A percentile compares a stretch with the other conserved stretches of the same genome.
Conservation (phyloP, 768 basidiomycete species). For the Sarcodon sp. region DNA sequence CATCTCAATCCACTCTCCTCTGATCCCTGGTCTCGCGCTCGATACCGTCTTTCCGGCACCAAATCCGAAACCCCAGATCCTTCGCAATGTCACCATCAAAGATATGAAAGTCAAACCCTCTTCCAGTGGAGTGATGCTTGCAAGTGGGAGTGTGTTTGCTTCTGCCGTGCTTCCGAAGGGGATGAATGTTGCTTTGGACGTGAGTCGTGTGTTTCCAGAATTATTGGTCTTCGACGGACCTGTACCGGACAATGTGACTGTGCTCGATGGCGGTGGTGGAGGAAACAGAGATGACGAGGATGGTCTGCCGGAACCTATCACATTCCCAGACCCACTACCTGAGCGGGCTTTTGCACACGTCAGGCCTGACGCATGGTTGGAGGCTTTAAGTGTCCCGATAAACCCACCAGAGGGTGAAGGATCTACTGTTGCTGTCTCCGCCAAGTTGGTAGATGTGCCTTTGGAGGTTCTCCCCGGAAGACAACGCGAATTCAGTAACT, state of each 20-base stretch:
- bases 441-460: constrained; percentile 61
- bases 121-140: constrained; percentile 32
- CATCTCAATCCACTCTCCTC: constrained; percentile 42
- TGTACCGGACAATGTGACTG: constrained; percentile 23
- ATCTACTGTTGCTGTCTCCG: constrained; percentile 42
- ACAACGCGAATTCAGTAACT: constrained; percentile 61
- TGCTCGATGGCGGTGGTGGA: background rate
- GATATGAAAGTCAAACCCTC: constrained; percentile 60
- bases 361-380: constrained; percentile 57
- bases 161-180: constrained; percentile 57
- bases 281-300: constrained; percentile 7
- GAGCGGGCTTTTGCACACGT: constrained; percentile 67
- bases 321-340: constrained; percentile 56
- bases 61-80: constrained; percentile 45
- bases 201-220: constrained; percentile 59
- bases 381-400: constrained; percentile 27
- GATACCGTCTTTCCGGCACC: constrained; percentile 53
- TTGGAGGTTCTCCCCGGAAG: constrained; percentile 69
- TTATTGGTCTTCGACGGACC: constrained; percentile 70
- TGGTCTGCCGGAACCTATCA: constrained; percentile 26
- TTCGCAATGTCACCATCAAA: constrained; percentile 60
- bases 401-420: constrained; percentile 31
- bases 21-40: constrained; percentile 35
- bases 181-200: constrained; percentile 51
- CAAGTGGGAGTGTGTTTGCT: constrained; percentile 59